A percentile compares a stretch with the other conserved stretches of the same genome.
phyloP scores from a whole-genome alignment of 2,329 filamentous ascomycete genomes.

The Alternaria sp. region DNA sequence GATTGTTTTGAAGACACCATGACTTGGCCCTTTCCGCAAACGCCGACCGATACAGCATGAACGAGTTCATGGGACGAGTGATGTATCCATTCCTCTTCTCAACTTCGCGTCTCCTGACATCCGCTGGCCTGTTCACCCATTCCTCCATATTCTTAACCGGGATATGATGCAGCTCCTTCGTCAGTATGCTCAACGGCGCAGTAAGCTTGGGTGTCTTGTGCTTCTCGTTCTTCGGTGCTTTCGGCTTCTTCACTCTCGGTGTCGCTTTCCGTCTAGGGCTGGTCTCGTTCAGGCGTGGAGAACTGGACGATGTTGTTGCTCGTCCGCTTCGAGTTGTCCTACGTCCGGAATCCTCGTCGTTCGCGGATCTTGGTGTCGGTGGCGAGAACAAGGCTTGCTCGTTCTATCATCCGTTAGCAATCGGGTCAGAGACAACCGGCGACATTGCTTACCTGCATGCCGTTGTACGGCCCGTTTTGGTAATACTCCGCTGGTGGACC shows the following conservation, averaged over 20 bases:
- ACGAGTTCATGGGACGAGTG: constrained; percentile 94
- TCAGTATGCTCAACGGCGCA: constrained; percentile 73
- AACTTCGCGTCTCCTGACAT: constrained; percentile 71
- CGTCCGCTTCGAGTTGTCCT: constrained; percentile 48
- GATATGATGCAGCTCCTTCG: constrained; percentile 65
- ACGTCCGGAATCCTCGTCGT: constrained; percentile 47
- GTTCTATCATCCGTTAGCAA: constrained; percentile 31
- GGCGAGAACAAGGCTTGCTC: constrained; percentile 43
- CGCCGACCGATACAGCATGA: constrained; percentile 95
- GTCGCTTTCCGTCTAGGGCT: constrained; percentile 38
- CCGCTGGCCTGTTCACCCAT: constrained; percentile 75
- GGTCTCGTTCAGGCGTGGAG: constrained; percentile 26
- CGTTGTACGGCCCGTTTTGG: constrained; percentile 33
- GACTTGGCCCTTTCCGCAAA: constrained; percentile 86
- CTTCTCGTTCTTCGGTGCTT: constrained; percentile 53
- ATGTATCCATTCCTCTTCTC: constrained; percentile 77
- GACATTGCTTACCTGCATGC: constrained; percentile 30
- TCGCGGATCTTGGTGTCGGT: constrained; percentile 53
- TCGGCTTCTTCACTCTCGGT: constrained; percentile 52
- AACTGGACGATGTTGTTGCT: constrained; percentile 29
- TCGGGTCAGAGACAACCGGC: background rate
- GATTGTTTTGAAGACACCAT: constrained; percentile 84
- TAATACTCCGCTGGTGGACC: constrained; percentile 35
- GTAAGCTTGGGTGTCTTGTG: constrained; percentile 62
- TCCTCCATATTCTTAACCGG: constrained; percentile 77